A percentile compares a stretch with the other conserved stretches of the same genome.
These are phyloP conservation scores for Parachaetomium inaequale DNA, from an alignment of 495 filamentous ascomycete species.

Conservation along the genomic window DNA sequence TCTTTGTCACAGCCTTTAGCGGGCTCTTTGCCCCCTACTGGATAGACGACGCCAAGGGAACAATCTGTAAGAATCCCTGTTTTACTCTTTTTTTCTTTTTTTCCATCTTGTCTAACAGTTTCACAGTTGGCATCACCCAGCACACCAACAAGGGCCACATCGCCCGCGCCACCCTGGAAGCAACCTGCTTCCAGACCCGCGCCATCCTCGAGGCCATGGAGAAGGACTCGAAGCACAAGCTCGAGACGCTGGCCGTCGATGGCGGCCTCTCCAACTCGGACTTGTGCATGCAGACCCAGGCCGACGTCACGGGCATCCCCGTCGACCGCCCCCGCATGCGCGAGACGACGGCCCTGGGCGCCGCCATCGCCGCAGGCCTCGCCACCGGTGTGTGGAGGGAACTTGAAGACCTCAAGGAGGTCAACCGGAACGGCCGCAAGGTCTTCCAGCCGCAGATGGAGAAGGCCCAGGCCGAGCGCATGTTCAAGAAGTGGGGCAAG, in stretches of 20 bases:
- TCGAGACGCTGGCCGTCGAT: constrained; percentile 79
- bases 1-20: constrained; percentile 95
- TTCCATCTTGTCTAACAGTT: constrained; percentile 4
- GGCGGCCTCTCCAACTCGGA: constrained; percentile 94
- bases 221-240: constrained; percentile 75
- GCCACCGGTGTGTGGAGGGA: constrained; percentile 79
- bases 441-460: constrained; percentile 68
- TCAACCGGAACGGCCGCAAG: constrained; percentile 71
- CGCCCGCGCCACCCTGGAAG: constrained; percentile 89
- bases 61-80: constrained; percentile 61
- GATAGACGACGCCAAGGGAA: constrained; percentile 94
- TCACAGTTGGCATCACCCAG: constrained; percentile 78
- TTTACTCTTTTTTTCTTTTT: background rate
- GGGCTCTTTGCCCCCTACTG: constrained; percentile 97
- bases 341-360: constrained; percentile 88
- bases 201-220: constrained; percentile 95
- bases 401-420: constrained; percentile 71
- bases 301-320: constrained; percentile 83
- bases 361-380: constrained; percentile 91
- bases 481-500: constrained; percentile 79
- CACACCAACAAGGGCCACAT: constrained; percentile 88
- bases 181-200: constrained; percentile 91
- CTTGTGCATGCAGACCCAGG: constrained; percentile 95
- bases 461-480: constrained; percentile 54
- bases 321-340: constrained; percentile 88